phyloP scores from a whole-genome alignment of 129 eudicot genomes.

The carrot (Daucus carota) region DNA sequence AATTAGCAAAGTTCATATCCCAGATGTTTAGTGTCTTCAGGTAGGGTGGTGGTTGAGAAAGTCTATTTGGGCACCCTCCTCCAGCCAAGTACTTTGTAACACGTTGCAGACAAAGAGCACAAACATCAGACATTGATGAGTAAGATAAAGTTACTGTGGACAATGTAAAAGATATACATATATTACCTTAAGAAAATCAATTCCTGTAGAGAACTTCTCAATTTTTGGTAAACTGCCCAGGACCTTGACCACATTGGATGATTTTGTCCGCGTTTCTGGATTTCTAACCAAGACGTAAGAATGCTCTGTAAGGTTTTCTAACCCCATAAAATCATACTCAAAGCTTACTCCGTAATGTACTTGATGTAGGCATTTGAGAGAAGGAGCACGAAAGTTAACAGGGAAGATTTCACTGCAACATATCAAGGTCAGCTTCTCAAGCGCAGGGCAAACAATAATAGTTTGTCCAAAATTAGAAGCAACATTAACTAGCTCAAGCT shows the following conservation, averaged over 20 bases:
- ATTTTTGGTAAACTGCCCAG: background rate
- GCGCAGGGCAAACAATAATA: background rate
- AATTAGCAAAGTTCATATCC: background rate
- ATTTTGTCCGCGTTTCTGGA: background rate
- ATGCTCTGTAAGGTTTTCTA: background rate
- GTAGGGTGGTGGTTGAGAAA: background rate
- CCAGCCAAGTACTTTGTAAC: background rate
- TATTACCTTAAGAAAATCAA: background rate
- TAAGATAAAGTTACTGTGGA: background rate
- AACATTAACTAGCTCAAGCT: background rate
- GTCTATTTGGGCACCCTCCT: background rate
- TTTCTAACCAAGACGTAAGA: background rate
- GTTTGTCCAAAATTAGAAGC: too few relatives aligned
- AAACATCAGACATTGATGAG: background rate
- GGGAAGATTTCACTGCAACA: background rate
- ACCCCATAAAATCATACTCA: background rate
- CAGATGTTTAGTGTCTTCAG: background rate
- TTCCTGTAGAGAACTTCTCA: background rate
- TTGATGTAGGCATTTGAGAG: background rate
- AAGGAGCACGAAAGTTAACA: background rate
- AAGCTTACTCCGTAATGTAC: fast-evolving
- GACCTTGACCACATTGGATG: background rate
- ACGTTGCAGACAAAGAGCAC: background rate
- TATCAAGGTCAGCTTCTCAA: background rate
- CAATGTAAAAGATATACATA: background rate